These are phyloP conservation scores for Xylaria sp. DNA, from an alignment of 2,329 filamentous ascomycete species.

Conservation along the genomic window DNA sequence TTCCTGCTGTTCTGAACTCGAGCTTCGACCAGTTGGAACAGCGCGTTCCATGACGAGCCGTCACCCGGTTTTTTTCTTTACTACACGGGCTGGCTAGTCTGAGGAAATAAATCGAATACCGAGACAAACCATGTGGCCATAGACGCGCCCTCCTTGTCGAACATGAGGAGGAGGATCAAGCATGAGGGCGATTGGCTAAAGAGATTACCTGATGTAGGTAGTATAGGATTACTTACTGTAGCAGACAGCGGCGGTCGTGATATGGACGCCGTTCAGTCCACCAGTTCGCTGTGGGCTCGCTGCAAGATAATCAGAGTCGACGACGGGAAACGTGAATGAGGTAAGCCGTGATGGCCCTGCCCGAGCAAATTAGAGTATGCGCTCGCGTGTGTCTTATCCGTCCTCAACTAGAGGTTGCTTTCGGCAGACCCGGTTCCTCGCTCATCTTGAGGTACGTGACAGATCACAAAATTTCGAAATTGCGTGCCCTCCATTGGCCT, in stretches of 20 bases:
- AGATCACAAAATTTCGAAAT: conserved; percentile 20
- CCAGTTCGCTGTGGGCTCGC: conserved; percentile 25
- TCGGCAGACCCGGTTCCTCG: conserved; percentile 33
- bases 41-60: conserved; percentile 17
- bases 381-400: conserved; percentile 9
- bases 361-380: conserved; percentile 22
- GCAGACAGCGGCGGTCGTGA: conserved; percentile 10
- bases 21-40: conserved; percentile 16
- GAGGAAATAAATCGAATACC: conserved; percentile 19
- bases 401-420: conserved; percentile 18
- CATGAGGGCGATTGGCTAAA: conserved; percentile 12
- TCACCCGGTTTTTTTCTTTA: conserved; percentile 8
- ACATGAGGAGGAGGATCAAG: not conserved
- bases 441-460: conserved; percentile 36
- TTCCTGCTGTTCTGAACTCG: conserved; percentile 19
- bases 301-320: conserved; percentile 30
- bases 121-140: conserved; percentile 18
- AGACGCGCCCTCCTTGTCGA: conserved; percentile 20
- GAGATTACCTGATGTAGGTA: conserved; percentile 11
- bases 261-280: conserved; percentile 23
- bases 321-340: conserved; percentile 25
- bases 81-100: conserved; percentile 17
- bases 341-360: conserved; percentile 23
- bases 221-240: not conserved
- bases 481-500: conserved; percentile 9